phyloP scores from a whole-genome alignment of 2,329 filamentous ascomycete species.

The Fusarium tupiense region DNA sequence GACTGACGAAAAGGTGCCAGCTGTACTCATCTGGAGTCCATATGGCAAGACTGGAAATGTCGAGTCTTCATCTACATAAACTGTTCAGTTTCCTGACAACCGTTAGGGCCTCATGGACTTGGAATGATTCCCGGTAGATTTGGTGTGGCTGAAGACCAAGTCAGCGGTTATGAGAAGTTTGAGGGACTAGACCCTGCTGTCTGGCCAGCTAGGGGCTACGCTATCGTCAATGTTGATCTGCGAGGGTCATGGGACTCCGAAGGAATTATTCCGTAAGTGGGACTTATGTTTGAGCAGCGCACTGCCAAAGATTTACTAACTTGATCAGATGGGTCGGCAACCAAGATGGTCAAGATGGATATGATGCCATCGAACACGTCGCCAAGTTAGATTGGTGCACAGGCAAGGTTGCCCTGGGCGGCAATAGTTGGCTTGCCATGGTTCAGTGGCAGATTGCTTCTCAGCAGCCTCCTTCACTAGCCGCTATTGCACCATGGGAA shows the following conservation, averaged over 20 bases:
- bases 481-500: not conserved
- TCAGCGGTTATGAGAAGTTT: constrained; percentile 8
- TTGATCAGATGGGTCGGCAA: not conserved
- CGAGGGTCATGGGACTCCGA: constrained; percentile 2
- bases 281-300: accelerated
- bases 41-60: constrained; percentile 15
- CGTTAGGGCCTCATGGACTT: not conserved
- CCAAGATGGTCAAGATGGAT: not conserved
- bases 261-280: not conserved
- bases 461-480: not conserved
- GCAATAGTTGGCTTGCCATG: not conserved
- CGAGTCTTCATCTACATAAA: accelerated
- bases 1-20: not conserved
- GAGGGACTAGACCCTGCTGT: constrained; percentile 1
- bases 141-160: not conserved
- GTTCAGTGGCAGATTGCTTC: constrained; percentile 5
- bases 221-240: not conserved
- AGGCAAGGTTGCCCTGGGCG: not conserved
- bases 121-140: constrained; percentile 3
- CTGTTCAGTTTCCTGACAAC: accelerated
- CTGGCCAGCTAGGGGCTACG: constrained; percentile 1
- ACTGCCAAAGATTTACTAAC: not conserved
- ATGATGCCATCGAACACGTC: not conserved
- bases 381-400: not conserved
- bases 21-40: not conserved